Evolutionary conservation across 1,139 yeast genomes (phyloP), one percentile per base, ranked within the genome.

Genomic region (Kluyveromyces sp.): DNA sequence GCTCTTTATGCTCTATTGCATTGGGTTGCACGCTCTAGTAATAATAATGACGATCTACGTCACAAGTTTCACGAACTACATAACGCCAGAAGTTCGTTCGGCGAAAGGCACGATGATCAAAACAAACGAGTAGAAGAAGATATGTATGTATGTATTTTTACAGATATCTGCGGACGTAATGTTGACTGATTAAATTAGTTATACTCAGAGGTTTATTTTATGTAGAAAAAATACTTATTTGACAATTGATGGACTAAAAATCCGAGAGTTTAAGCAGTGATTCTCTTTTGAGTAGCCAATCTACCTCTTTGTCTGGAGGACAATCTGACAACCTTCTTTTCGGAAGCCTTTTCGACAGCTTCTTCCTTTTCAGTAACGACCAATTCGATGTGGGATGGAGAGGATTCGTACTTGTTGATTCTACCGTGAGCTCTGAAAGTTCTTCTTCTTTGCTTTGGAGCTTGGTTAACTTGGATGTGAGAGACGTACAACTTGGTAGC

Each of bases 341-440:
- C 97, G 68, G 78, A 74, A 68, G 97, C 90, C 84, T 92, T 92
- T 70, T 84, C 90, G 72, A 92, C 90, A 69, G 78, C 81, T 76
- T 89, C 97, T 65, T 78, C 92, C 75, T 83, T 88, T 82, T 94
- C 98, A 69, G 97, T 83, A 69, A 94, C 79, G 71, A 88, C 83
- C 72, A 94, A 78, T 82, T 94, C 98, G 72, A 94, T 90, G 86
- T 94, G 99, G 69, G 95, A 89, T 72, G 98, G 98, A 68, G 90
- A 81, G 57, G 97, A 87, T 79, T 88, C 94, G 90, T 88, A 92
- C 67, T 96, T 96, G 78, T 90, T 92, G 74, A 89, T 87, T 83
- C 97, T 90, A 86, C 99, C 99, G 84, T 92, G 98, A 69, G 98
- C 98, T 84, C 99, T 92, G 96, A 80, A 94, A 71, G 98, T 92